Percentiles rank a stretch among this genome's conserved stretches.
Conservation (phyloP, 1,284 basidiomycete genomes). For the Heterobasidion occidentale region DNA sequence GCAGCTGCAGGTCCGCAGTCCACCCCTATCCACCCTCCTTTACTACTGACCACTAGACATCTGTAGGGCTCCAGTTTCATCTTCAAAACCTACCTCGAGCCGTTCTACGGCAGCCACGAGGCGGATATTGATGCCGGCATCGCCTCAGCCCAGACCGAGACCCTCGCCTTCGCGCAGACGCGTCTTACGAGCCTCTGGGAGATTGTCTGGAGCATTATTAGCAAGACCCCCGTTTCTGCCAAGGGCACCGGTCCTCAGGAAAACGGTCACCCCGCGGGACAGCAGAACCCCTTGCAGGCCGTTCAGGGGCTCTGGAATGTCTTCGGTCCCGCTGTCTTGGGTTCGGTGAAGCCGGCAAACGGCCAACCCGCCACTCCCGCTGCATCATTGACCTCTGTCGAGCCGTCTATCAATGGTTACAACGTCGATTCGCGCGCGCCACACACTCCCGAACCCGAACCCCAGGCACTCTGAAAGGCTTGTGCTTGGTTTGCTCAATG, state of each 20-base stretch:
- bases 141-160: conserved; percentile 41
- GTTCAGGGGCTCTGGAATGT: conserved; percentile 7
- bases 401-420: conserved; percentile 1
- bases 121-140: conserved; percentile 60
- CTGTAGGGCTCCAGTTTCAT: conserved; percentile 68
- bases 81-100: conserved; percentile 58
- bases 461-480: background rate
- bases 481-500: background rate
- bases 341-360: background rate
- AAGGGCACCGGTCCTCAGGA: background rate
- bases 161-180: conserved; percentile 41
- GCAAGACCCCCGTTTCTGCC: conserved; percentile 23
- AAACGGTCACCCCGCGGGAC: conserved; percentile 1
- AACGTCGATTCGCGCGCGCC: conserved; percentile 2
- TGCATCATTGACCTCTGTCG: background rate
- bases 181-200: conserved; percentile 41
- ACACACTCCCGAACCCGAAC: background rate
- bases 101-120: conserved; percentile 62
- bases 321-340: conserved; percentile 5
- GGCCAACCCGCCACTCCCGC: background rate
- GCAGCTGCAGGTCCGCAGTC: conserved; percentile 53
- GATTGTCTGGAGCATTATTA: conserved; percentile 33
- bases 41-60: background rate
- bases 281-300: conserved; percentile 1
- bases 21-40: background rate